phyloP scores from a whole-genome alignment of 352 stramenopile species.

The Globisporangium lucens region DNA sequence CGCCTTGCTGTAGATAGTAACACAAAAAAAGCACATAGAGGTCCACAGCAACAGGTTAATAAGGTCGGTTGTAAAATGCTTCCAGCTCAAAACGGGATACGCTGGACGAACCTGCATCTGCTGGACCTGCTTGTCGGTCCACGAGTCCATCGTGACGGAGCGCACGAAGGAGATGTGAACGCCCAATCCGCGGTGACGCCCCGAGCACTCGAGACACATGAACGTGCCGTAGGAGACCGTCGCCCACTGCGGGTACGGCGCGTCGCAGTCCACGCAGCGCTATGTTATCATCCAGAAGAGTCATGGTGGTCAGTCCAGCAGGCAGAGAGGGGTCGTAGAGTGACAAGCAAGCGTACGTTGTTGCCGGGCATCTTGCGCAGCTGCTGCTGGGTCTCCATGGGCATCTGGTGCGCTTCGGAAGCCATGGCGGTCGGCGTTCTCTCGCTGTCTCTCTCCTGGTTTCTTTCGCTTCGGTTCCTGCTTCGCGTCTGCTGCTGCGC shows the following conservation, averaged over 20 bases:
- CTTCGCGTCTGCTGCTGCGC: not conserved
- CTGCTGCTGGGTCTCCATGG: slow-evolving; percentile 83
- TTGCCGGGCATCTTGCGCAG: slow-evolving; percentile 78
- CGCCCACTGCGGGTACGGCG: slow-evolving; percentile 93
- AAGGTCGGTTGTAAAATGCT: not conserved
- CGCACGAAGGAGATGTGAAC: slow-evolving; percentile 93
- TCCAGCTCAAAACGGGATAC: not conserved
- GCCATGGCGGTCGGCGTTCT: slow-evolving; percentile 9
- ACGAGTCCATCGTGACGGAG: slow-evolving; percentile 86
- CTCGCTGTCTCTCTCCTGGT: not conserved
- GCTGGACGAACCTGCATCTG: slow-evolving; percentile 64
- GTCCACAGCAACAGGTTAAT: not conserved
- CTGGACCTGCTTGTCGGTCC: slow-evolving; percentile 85
- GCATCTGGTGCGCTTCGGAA: slow-evolving; percentile 75
- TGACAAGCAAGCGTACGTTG: slow-evolving; percentile 46
- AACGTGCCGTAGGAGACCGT: slow-evolving; percentile 95
- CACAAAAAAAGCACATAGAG: not conserved
- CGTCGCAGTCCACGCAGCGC: slow-evolving; percentile 93
- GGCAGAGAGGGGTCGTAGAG: not conserved
- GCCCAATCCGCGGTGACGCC: slow-evolving; percentile 88
- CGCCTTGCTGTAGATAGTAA: slow-evolving; percentile 32
- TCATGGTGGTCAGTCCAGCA: not conserved
- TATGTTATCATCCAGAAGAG: slow-evolving; percentile 13
- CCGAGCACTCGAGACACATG: slow-evolving; percentile 95
- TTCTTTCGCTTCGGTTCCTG: not conserved